A percentile compares a stretch with the other conserved stretches of the same genome.
Evolutionary conservation across 352 stramenopile genomes (phyloP).

Genomic region (Pythium oligandrum): DNA sequence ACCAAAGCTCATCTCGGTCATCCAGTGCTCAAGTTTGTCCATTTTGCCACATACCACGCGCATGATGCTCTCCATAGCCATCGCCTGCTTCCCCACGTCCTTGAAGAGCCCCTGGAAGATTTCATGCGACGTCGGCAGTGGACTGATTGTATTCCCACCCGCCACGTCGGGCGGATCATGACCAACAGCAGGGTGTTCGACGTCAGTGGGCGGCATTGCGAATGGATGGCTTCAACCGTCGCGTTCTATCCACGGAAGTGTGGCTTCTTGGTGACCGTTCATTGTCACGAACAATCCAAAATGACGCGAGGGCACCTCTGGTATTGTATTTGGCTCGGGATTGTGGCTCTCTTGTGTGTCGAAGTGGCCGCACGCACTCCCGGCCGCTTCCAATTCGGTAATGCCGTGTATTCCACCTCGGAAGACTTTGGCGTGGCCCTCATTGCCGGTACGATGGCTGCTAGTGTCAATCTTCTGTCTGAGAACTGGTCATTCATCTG

Average conservation of each 20-base stretch:
- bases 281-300: too few species aligned
- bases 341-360: not conserved
- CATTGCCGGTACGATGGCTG: constrained; percentile 25
- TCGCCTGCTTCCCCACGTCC: constrained; percentile 67
- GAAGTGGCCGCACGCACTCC: not conserved
- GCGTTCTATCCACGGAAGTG: too few species aligned
- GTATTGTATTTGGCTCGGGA: too few species aligned
- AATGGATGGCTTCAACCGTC: too few species aligned
- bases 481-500: not conserved
- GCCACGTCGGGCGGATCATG: too few species aligned
- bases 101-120: constrained; percentile 71
- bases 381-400: constrained; percentile 57
- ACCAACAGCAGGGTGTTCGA: too few species aligned
- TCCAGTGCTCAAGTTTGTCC: constrained; percentile 68
- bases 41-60: constrained; percentile 65
- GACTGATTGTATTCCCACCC: too few species aligned
- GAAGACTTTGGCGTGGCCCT: constrained; percentile 65
- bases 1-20: constrained; percentile 67
- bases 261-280: too few species aligned
- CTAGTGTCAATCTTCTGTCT: not conserved
- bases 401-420: constrained; percentile 47
- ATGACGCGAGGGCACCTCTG: too few species aligned
- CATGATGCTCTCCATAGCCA: constrained; percentile 70
- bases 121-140: constrained; percentile 27
- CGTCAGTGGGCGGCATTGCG: too few species aligned